Evolutionary conservation across 306 rosid genomes (phyloP).

Genomic region (Alnus glutinosa): DNA sequence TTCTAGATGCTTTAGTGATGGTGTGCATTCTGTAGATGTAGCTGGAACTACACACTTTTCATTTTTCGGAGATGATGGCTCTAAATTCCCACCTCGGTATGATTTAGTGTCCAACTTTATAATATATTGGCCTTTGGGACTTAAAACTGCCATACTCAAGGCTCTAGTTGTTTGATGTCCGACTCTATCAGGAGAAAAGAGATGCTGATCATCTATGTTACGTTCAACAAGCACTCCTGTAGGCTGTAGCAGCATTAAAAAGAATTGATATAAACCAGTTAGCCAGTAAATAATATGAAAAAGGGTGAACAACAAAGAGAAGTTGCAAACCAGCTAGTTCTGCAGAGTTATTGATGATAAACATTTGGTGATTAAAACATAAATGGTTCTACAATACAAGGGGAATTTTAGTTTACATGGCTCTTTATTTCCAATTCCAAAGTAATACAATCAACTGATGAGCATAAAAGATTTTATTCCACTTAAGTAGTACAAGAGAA

Average conservation of each 20-base stretch:
- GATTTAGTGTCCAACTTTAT: constrained; percentile 8
- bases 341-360: not conserved
- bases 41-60: constrained; percentile 45
- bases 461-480: not conserved
- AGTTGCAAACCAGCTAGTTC: not conserved
- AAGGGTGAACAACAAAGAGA: not conserved
- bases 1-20: constrained; percentile 48
- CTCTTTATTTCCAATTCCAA: not conserved
- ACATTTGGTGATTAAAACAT: not conserved
- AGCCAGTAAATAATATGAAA: constrained; percentile 7
- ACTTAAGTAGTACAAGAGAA: not conserved
- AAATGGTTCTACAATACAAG: not conserved
- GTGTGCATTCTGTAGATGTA: constrained; percentile 39
- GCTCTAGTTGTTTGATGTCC: constrained; percentile 20
- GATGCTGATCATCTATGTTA: constrained; percentile 52
- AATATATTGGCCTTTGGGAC: constrained; percentile 38
- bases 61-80: constrained; percentile 22
- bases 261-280: not conserved
- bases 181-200: constrained; percentile 57
- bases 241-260: constrained; percentile 52
- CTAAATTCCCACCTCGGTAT: not conserved
- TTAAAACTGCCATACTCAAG: constrained; percentile 14
- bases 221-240: constrained; percentile 60
- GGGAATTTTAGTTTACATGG: not conserved
- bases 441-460: not conserved